Percentiles rank a stretch among this genome's conserved stretches.
Conservation (phyloP, 257 asterid species). For the Gentiana straminea region DNA sequence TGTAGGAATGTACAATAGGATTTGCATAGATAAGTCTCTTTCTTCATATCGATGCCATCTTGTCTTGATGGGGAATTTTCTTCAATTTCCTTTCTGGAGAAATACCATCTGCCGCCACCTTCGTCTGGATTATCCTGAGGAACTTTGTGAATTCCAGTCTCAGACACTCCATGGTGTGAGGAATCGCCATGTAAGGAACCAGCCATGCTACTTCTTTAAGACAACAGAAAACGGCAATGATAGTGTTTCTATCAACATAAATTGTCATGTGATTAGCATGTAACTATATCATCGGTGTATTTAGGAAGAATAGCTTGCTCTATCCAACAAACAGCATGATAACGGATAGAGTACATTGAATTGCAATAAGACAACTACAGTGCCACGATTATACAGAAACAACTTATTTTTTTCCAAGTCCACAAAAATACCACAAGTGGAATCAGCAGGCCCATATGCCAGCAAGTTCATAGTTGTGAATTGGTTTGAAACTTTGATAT, state of each 20-base stretch:
- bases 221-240: slow-evolving; percentile 11
- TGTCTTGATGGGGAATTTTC: slow-evolving; percentile 79
- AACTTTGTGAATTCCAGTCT: slow-evolving; percentile 33
- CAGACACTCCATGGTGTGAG: slow-evolving; percentile 58
- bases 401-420: no score
- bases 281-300: slow-evolving; percentile 11
- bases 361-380: no score
- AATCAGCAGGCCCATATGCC: no score
- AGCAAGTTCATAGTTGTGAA: no score
- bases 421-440: no score
- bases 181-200: slow-evolving; percentile 48
- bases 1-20: slow-evolving; percentile 77
- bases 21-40: slow-evolving; percentile 73
- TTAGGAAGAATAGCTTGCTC: no score
- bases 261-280: slow-evolving; percentile 21
- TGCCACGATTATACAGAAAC: no score
- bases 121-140: slow-evolving; percentile 57
- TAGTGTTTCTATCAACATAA: slow-evolving; percentile 18
- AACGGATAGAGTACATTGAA: no score
- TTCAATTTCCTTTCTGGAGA: slow-evolving; percentile 78
- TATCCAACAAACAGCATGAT: no score
- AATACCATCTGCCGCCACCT: slow-evolving; percentile 64
- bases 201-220: slow-evolving; percentile 50
- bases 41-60: slow-evolving; percentile 78
- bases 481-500: no score